Evolutionary conservation across 1,284 basidiomycete species (phyloP).

Genomic region (Moniliella sp.): DNA sequence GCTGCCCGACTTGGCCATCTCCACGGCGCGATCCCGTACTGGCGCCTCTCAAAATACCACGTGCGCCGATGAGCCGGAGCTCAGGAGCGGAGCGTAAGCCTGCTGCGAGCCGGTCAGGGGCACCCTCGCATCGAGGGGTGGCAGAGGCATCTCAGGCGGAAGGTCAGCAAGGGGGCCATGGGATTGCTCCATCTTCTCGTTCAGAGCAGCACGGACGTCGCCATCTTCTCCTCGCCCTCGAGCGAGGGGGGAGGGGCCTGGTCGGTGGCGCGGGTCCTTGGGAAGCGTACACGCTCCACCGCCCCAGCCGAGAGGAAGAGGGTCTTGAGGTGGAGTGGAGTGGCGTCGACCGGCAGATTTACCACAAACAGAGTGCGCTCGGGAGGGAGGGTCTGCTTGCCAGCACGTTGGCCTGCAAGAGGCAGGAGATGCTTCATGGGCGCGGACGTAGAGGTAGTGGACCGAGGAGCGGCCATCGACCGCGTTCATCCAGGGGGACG

Average conservation of each 20-base stretch:
- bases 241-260: neutral
- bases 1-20: constrained; percentile 4
- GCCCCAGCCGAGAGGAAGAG: constrained; percentile 18
- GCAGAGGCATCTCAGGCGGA: neutral
- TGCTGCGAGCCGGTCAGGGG: constrained; percentile 3
- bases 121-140: constrained; percentile 3
- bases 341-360: constrained; percentile 22
- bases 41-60: constrained; percentile 20
- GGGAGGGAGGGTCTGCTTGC: constrained; percentile 3
- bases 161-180: constrained; percentile 1
- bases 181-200: constrained; percentile 3
- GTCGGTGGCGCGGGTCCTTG: no score
- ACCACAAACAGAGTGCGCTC: constrained; percentile 25
- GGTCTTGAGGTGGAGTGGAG: constrained; percentile 11
- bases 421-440: constrained; percentile 2
- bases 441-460: constrained; percentile 9
- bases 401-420: neutral
- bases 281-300: constrained; percentile 10
- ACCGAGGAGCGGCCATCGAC: neutral
- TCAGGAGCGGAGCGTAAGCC: constrained; percentile 5
- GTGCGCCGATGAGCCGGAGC: constrained; percentile 14
- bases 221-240: neutral
- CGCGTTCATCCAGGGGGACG: neutral
- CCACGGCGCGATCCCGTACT: constrained; percentile 11
- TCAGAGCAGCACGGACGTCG: neutral